Percentiles rank a stretch among this genome's conserved stretches.
Conservation (phyloP, 345 rosid genomes). For the Eutrema japonicum region DNA sequence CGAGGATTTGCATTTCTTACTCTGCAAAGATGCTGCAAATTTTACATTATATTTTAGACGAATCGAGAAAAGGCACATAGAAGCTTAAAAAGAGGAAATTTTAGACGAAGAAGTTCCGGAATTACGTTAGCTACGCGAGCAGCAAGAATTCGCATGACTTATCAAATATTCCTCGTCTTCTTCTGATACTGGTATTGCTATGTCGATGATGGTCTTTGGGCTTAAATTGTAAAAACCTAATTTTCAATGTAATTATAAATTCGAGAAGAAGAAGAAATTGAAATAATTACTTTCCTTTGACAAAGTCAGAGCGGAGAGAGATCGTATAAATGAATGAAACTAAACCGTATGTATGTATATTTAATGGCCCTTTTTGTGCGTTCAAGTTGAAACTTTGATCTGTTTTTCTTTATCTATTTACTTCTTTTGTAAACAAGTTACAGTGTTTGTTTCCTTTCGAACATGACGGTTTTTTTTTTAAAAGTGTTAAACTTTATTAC, state of each 20-base stretch:
- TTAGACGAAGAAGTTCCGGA: not conserved
- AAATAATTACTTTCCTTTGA: no score
- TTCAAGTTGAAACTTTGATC: not conserved
- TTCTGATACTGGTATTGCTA: not conserved
- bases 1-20: slow-evolving; percentile 40
- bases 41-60: slow-evolving; percentile 1
- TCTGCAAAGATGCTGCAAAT: slow-evolving; percentile 48
- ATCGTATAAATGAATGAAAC: no score
- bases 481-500: no score
- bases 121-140: slow-evolving; percentile 34
- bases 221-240: not conserved
- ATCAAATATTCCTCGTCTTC: slow-evolving; percentile 13
- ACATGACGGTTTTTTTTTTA: no score
- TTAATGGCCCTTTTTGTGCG: slow-evolving; percentile 24
- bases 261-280: not conserved
- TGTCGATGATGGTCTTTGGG: not conserved
- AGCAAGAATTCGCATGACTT: slow-evolving; percentile 33
- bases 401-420: not conserved
- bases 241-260: not conserved
- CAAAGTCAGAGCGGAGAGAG: no score
- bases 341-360: not conserved
- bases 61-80: not conserved
- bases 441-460: not conserved
- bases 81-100: no score
- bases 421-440: not conserved